Evolutionary conservation across 208 protist species (phyloP).

Genomic region (Trypanosoma melophagium): DNA sequence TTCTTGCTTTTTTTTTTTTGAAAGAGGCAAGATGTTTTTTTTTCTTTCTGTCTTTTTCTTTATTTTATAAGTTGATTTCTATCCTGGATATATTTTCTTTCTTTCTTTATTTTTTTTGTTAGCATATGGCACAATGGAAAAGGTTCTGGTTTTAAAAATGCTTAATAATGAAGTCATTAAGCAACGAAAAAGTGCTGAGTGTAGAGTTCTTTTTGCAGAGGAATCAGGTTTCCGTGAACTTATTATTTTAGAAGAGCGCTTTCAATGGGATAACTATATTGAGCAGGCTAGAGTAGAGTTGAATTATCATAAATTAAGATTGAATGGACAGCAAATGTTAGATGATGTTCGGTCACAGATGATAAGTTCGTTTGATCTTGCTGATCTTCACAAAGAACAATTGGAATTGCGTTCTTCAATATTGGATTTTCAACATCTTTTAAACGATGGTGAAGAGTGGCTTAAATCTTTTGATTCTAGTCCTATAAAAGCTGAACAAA

Average conservation of each 20-base stretch:
- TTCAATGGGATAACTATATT: constrained; percentile 7
- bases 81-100: constrained; percentile 7
- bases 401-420: constrained; percentile 17
- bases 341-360: constrained; percentile 2
- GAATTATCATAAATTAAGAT: constrained; percentile 2
- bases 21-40: constrained; percentile 4
- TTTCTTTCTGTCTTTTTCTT: constrained; percentile 20
- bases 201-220: constrained; percentile 6
- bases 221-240: constrained; percentile 25
- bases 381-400: constrained; percentile 8
- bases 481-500: neutral
- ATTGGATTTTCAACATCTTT: constrained; percentile 11
- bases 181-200: constrained; percentile 12
- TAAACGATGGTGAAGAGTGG: constrained; percentile 5
- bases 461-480: constrained; percentile 9
- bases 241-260: constrained; percentile 18
- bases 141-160: constrained; percentile 6
- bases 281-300: constrained; percentile 3
- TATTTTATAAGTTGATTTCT: constrained; percentile 7
- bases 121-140: constrained; percentile 3
- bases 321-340: constrained; percentile 7
- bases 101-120: constrained; percentile 14
- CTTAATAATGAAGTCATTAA: constrained; percentile 5
- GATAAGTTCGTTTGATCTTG: constrained; percentile 12
- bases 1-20: constrained; percentile 15